Percentiles rank a stretch among this genome's conserved stretches.
These are phyloP conservation scores for Xylaria venustula DNA, from an alignment of 495 filamentous ascomycete genomes.

Conservation along the genomic window DNA sequence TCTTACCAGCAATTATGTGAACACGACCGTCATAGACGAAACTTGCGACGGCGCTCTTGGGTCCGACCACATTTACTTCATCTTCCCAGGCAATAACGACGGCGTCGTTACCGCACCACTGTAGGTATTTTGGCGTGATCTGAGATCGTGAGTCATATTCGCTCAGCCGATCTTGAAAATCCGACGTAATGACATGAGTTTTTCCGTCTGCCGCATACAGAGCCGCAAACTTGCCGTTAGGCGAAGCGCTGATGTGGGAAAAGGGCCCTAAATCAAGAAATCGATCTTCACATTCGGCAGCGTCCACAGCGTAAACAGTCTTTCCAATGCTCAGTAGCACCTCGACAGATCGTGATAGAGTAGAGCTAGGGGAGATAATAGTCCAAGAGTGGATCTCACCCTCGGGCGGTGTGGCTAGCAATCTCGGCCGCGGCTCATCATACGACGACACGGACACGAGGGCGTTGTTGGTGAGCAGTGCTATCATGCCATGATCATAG, in stretches of 20 bases:
- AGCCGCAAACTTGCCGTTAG: constrained; percentile 82
- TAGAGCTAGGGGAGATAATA: constrained; percentile 82
- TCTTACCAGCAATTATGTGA: constrained; percentile 79
- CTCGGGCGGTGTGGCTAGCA: constrained; percentile 74
- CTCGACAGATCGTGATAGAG: constrained; percentile 92
- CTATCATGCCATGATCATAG: constrained; percentile 88
- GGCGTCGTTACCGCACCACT: constrained; percentile 96
- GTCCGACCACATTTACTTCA: constrained; percentile 93
- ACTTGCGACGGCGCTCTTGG: constrained; percentile 72
- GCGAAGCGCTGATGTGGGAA: constrained; percentile 82
- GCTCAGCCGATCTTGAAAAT: constrained; percentile 87
- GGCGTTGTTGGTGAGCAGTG: constrained; percentile 85
- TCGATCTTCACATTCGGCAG: constrained; percentile 85
- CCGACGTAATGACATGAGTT: constrained; percentile 89
- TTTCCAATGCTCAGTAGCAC: constrained; percentile 82
- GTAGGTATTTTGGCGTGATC: constrained; percentile 81
- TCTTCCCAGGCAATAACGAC: constrained; percentile 97
- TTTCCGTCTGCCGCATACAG: constrained; percentile 84
- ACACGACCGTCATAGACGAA: constrained; percentile 90
- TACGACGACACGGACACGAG: constrained; percentile 85
- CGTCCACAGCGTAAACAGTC: constrained; percentile 83
- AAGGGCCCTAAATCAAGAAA: constrained; percentile 90
- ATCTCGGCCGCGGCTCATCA: constrained; percentile 83
- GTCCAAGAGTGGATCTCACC: constrained; percentile 85
- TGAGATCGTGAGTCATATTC: constrained; percentile 87